A percentile compares a stretch with the other conserved stretches of the same genome.
Evolutionary conservation across 129 eudicot genomes (phyloP).

Genomic region (Chrysanthemum lavandulifolium): DNA sequence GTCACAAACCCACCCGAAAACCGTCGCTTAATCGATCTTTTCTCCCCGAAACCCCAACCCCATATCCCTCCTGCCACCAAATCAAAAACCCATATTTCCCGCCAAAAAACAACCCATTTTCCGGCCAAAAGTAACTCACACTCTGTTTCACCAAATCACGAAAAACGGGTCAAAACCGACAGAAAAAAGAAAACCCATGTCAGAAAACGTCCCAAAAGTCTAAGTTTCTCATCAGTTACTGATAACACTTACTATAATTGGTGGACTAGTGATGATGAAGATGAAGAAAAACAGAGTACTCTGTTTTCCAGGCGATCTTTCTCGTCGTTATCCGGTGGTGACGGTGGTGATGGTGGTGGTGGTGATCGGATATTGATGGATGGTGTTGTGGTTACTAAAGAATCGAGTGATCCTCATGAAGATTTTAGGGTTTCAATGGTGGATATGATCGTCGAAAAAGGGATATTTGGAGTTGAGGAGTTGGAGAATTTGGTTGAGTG

Average conservation of each 20-base stretch:
- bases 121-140: conserved; percentile 30
- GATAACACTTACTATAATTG: conserved; percentile 37
- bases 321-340: conserved; percentile 46
- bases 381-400: conserved; percentile 62
- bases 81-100: not conserved
- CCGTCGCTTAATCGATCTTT: conserved; percentile 50
- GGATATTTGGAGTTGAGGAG: conserved; percentile 62
- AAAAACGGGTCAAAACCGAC: conserved; percentile 22
- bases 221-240: conserved; percentile 34
- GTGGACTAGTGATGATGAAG: conserved; percentile 51
- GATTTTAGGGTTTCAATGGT: conserved; percentile 90
- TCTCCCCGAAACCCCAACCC: conserved; percentile 49
- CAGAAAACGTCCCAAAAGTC: conserved; percentile 30
- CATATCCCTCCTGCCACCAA: not conserved
- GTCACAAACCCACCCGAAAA: conserved; percentile 41
- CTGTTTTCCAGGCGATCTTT: conserved; percentile 52
- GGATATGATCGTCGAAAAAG: conserved; percentile 82
- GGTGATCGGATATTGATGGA: conserved; percentile 27
- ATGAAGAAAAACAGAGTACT: conserved; percentile 26
- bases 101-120: conserved; percentile 14
- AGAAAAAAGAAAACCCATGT: conserved; percentile 32
- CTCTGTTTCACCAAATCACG: conserved; percentile 34
- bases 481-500: conserved; percentile 61
- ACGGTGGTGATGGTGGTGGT: not conserved
- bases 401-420: conserved; percentile 68